These are phyloP conservation scores for Ustilago bromivora DNA, from an alignment of 1,284 basidiomycete genomes.

Conservation along the genomic window DNA sequence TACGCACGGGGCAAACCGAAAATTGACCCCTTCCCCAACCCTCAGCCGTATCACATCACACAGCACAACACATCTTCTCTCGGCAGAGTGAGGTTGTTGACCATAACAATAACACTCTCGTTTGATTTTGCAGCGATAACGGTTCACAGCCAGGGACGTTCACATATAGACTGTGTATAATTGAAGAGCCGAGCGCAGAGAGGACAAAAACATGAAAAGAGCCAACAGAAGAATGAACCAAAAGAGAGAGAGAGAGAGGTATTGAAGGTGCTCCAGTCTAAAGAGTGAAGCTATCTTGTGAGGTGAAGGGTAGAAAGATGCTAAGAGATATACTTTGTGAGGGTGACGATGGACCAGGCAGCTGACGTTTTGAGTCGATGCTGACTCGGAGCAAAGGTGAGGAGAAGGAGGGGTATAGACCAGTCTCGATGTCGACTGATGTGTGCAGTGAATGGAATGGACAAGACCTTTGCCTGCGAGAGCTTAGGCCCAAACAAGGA, in stretches of 20 bases:
- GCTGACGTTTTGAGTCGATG: not conserved
- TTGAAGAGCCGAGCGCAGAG: not conserved
- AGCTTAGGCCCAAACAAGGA: constrained; percentile 70
- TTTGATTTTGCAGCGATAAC: too few relatives aligned
- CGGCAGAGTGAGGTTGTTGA: too few relatives aligned
- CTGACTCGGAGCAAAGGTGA: not conserved
- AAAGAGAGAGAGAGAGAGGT: constrained; percentile 3
- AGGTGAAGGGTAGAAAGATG: constrained; percentile 8
- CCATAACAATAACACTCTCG: too few relatives aligned
- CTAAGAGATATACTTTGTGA: constrained; percentile 5
- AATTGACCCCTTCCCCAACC: not conserved
- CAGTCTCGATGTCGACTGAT: constrained; percentile 10
- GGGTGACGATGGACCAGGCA: not conserved
- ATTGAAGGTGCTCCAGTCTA: not conserved
- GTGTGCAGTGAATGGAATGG: constrained; percentile 1
- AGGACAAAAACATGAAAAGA: constrained; percentile 1
- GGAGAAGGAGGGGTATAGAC: constrained; percentile 29
- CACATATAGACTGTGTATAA: constrained; percentile 27
- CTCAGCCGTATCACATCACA: not conserved
- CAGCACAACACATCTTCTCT: too few relatives aligned
- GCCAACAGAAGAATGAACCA: constrained; percentile 1
- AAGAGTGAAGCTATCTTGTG: not conserved
- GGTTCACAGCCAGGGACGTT: not conserved
- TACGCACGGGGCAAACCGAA: constrained; percentile 7
- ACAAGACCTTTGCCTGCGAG: not conserved